phyloP scores from a whole-genome alignment of 2,329 filamentous ascomycete genomes.

The Gyromitra esculenta region DNA sequence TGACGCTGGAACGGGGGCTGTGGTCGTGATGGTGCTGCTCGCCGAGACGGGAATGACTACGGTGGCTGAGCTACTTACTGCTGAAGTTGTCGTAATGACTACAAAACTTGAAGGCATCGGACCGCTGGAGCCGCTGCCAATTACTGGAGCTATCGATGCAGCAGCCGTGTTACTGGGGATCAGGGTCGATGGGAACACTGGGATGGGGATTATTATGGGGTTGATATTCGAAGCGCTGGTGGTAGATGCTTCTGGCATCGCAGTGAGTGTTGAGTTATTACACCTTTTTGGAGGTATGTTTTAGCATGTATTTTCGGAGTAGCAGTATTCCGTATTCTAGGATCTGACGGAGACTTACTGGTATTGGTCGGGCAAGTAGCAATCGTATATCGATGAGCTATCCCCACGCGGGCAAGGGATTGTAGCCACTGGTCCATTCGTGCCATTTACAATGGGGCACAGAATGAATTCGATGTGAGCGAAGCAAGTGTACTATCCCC shows the following conservation, averaged over 20 bases:
- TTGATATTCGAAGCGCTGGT: background rate
- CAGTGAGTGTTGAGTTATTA: background rate
- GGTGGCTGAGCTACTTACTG: background rate
- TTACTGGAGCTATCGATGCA: background rate
- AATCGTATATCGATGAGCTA: constrained; percentile 2
- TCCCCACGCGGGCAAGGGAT: constrained; percentile 12
- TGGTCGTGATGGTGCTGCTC: background rate
- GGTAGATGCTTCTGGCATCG: background rate
- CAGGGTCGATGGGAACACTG: background rate
- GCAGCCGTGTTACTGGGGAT: background rate
- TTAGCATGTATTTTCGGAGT: background rate
- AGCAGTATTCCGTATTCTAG: background rate
- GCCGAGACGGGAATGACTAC: background rate
- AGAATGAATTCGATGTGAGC: constrained; percentile 18
- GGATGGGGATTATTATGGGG: background rate
- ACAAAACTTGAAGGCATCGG: background rate
- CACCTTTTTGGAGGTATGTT: constrained; percentile 5
- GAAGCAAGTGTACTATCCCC: constrained; percentile 24
- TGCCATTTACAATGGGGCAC: constrained; percentile 16
- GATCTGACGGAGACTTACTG: constrained; percentile 9
- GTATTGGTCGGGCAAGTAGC: constrained; percentile 24
- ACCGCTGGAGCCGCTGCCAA: background rate
- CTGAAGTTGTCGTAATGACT: background rate
- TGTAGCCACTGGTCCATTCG: constrained; percentile 20
- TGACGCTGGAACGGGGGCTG: background rate